phyloP scores from a whole-genome alignment of 164 flowering plant genomes.

The Santalum album region DNA sequence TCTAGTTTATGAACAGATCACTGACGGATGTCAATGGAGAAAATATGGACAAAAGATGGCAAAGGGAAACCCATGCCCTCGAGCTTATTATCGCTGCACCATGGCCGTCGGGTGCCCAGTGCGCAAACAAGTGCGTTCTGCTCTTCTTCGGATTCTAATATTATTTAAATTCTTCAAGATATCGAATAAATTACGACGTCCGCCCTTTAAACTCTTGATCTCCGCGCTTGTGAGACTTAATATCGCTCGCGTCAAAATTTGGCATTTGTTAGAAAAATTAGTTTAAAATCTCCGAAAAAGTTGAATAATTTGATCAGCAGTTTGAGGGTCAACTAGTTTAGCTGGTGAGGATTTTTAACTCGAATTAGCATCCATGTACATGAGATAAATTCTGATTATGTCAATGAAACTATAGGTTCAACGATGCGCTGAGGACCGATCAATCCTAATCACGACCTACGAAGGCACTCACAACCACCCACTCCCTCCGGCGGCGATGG shows the following conservation, averaged over 20 bases:
- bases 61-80: slow-evolving; percentile 67
- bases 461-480: slow-evolving; percentile 70
- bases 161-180: no score
- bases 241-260: no score
- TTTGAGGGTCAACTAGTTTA: no score
- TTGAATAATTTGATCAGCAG: no score
- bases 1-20: slow-evolving; percentile 26
- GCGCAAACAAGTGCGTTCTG: slow-evolving; percentile 48
- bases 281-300: no score
- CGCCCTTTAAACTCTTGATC: no score
- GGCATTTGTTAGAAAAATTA: no score
- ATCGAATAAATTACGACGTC: no score
- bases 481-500: slow-evolving; percentile 61
- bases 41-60: slow-evolving; percentile 81
- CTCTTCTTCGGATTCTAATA: no score
- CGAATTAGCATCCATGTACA: no score
- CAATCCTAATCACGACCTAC: slow-evolving; percentile 54
- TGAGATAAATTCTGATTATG: no score
- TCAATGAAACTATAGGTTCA: slow-evolving; percentile 59
- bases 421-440: slow-evolving; percentile 60
- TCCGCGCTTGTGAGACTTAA: background rate
- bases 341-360: no score
- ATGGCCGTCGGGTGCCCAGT: slow-evolving; percentile 77
- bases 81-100: slow-evolving; percentile 69
- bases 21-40: slow-evolving; percentile 75